Base-by-base conservation (phyloP, 306 rosid species). In the Casuarina cunninghamiana region DNA sequence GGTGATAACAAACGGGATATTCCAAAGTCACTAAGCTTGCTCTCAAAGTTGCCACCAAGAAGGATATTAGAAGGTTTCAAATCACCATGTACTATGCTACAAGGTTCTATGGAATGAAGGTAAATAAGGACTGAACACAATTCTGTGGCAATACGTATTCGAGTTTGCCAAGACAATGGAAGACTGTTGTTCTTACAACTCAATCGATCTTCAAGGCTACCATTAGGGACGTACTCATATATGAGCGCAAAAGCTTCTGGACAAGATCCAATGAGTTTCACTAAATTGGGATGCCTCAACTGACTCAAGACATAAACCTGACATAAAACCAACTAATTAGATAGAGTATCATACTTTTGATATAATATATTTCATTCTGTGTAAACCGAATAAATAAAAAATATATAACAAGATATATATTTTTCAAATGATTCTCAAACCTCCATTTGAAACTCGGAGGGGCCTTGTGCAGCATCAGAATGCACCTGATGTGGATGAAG, bases 381-480 rank as follows among this genome's bases (percentile, higher is more conserved):
- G 32, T 26, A 26, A 26, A 26, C 32, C 32, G 1, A 26, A 26
- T 26, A 26, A 26, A 26, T 26, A 44, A 4, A 11, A 37, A 49
- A 37, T 3, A 38, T 13, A 49, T 78, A 35, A 68, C 69, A 51
- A 72, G 44, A 26, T n/a, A 26, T 19, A 21, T 5, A 45, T 37
- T 62, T 60, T 63, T 5, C 19, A 63, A 63, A 63, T 37, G 17
- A 63, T 13, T 12, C 21, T 3, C 71, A 6, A 39, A 88, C 91
- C 91, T 88, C 91, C 80, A 83, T 89, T 82, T 71, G 91, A 68
- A 83, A 88, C 72, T 85, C 97, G 5, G 83, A 65, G 35, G 92
- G 88, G 66, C 97, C 99, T 83, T 93, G 97, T 57, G 38, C 44
- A 74, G 93, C 86, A 53, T 78, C 44, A n/a, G 97, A 72, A 39